Conservation (phyloP, 2,329 filamentous ascomycete genomes). For the Ascochyta rabiei region DNA sequence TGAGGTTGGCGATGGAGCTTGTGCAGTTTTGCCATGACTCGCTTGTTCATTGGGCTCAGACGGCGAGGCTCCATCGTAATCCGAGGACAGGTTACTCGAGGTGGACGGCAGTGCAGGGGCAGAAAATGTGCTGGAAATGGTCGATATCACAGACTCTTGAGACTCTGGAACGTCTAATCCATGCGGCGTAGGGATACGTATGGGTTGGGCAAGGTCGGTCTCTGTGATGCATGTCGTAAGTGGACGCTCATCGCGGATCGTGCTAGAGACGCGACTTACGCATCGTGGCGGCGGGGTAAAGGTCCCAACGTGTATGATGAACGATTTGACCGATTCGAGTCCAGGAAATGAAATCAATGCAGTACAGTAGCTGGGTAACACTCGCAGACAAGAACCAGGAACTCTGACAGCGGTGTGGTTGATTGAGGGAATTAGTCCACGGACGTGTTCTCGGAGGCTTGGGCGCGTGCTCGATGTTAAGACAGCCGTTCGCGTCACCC, state of each 20-base stretch:
- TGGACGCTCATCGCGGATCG: conserved; percentile 21
- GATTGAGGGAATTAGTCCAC: conserved; percentile 15
- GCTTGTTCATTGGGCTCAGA: conserved; percentile 32
- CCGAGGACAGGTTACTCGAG: conserved; percentile 26
- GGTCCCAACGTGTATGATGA: conserved; percentile 17
- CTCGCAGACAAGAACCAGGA: conserved; percentile 8
- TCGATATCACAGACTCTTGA: conserved; percentile 44
- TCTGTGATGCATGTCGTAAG: conserved; percentile 24
- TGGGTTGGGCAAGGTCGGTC: conserved; percentile 6
- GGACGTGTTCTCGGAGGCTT: conserved; percentile 21
- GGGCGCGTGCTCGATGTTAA: conserved; percentile 25
- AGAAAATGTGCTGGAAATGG: conserved; percentile 42
- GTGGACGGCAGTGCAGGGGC: conserved; percentile 42
- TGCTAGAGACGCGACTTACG: conserved; percentile 31
- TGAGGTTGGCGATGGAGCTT: conserved; percentile 39
- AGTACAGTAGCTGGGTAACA: neutral
- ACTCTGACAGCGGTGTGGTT: conserved; percentile 17
- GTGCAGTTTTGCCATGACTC: conserved; percentile 53
- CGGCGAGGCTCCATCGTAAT: conserved; percentile 39
- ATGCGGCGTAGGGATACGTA: conserved; percentile 6
- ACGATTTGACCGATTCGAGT: conserved; percentile 6
- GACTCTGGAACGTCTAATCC: conserved; percentile 26
- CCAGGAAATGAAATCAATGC: neutral
- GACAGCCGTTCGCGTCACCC: conserved; percentile 17
- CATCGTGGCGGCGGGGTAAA: conserved; percentile 30